Base-by-base conservation (phyloP, 345 rosid genomes). In the Hypericum androsaemum region DNA sequence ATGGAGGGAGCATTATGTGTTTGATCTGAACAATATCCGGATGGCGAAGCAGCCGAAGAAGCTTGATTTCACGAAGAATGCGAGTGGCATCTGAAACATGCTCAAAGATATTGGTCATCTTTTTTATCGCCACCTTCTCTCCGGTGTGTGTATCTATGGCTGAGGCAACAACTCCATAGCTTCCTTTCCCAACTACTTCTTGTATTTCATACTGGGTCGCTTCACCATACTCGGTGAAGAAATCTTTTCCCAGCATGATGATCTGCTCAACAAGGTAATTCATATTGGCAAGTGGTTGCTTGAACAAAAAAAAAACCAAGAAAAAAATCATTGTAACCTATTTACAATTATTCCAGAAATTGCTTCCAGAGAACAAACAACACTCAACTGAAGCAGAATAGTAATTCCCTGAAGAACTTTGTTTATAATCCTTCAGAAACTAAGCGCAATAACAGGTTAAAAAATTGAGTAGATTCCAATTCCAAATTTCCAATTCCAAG, bases 1-100 rank as follows among this genome's bases (percentile, higher is more conserved):
- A 92, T 10, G 97, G 88, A 69, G 98, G 98, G 9, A 92, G 96
- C 98, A 92, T 88, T 22, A 92, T 88, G 41, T 92, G 98, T 22
- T 88, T 85, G 39, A 92, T 87, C 72, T 88, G 72, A 0, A 92
- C 98, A 35, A 88, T 92, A 61, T 92, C 98, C 0, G 86, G 90
- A 64, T 92, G 95, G 3, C 66, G 60, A 48, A 92, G 83, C 69
- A 92, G 77, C 61, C 96, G 78, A 47, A 92, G 84, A 14, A 92
- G 89, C 87, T 92, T 92, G 62, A 92, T 92, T 78, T 92, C 98
- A 56, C 98, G 72, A 12, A 92, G 71, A 49, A 92, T 92, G 43
- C 98, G 81, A 0, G 81, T 92, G 5, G 96, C 96, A 46, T 88
- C 98, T 0, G 97, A 88, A 12, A 81, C 96, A 69, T 88, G 97